Evolutionary conservation across 352 stramenopile genomes (phyloP).

Genomic region (Phytopythium ostracodes): DNA sequence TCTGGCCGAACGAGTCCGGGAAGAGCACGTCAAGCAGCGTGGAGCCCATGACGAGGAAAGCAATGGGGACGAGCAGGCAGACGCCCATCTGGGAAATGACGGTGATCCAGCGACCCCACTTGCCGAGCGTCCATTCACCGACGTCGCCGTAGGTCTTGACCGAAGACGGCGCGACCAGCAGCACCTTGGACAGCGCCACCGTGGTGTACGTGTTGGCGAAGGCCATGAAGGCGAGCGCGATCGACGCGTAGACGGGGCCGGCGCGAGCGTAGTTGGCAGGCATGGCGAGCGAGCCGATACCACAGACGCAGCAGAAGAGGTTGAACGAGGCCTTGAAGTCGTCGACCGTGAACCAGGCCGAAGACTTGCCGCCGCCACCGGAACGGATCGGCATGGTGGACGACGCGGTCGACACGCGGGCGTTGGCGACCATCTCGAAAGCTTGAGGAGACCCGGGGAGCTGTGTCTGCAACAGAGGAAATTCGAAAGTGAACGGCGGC

Average conservation of each 20-base stretch:
- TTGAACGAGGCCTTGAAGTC: slow-evolving; percentile 46
- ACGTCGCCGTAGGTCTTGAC: slow-evolving; percentile 51
- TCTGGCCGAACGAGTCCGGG: slow-evolving; percentile 31
- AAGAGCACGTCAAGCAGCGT: slow-evolving; percentile 42
- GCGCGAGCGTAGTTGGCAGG: slow-evolving; percentile 48
- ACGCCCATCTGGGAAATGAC: slow-evolving; percentile 37
- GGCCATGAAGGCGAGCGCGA: slow-evolving; percentile 47
- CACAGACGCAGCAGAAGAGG: slow-evolving; percentile 37
- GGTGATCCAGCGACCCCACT: slow-evolving; percentile 34
- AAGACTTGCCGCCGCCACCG: slow-evolving; percentile 13
- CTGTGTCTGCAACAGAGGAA: slow-evolving; percentile 17
- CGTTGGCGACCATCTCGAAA: slow-evolving; percentile 11
- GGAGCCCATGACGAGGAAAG: slow-evolving; percentile 45
- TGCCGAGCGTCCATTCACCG: slow-evolving; percentile 28
- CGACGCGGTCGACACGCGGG: slow-evolving; percentile 15
- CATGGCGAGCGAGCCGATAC: slow-evolving; percentile 54
- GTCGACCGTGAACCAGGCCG: slow-evolving; percentile 42
- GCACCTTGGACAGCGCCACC: slow-evolving; percentile 36
- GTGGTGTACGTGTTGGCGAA: slow-evolving; percentile 57
- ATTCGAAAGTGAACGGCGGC: slow-evolving; percentile 21
- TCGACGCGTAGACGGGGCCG: slow-evolving; percentile 30
- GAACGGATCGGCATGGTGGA: slow-evolving; percentile 6
- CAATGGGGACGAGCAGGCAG: slow-evolving; percentile 34
- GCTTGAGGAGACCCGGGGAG: not conserved
- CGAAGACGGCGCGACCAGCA: slow-evolving; percentile 38